Evolutionary conservation across 495 filamentous ascomycete genomes (phyloP).

Genomic region (Schizothecium vesticola): DNA sequence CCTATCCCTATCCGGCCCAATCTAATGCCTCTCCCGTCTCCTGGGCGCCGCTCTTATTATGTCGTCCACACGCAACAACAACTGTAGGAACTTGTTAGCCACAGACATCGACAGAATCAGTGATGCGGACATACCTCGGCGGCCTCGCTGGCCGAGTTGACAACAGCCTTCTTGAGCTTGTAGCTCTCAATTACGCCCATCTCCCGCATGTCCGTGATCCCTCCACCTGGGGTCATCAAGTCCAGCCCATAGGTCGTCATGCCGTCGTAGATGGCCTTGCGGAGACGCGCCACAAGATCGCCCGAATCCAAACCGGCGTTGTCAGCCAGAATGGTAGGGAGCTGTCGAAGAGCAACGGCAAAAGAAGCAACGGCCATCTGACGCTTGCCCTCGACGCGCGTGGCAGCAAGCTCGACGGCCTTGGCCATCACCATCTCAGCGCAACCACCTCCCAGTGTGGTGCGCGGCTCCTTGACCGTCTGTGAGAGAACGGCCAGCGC

Average conservation of each 20-base stretch:
- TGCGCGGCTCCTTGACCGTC: conserved; percentile 89
- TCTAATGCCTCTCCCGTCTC: conserved; percentile 31
- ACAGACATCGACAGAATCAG: not conserved
- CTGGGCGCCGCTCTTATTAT: conserved; percentile 38
- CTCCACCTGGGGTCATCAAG: conserved; percentile 81
- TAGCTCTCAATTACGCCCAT: conserved; percentile 95
- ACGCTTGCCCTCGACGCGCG: conserved; percentile 94
- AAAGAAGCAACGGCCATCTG: conserved; percentile 89
- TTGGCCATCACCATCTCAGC: conserved; percentile 99
- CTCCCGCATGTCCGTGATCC: conserved; percentile 94
- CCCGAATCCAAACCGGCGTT: conserved; percentile 95
- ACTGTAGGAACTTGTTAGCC: conserved; percentile 18
- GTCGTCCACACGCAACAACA: conserved; percentile 34
- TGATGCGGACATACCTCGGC: conserved; percentile 67
- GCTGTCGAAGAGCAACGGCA: conserved; percentile 78
- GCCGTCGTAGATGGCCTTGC: conserved; percentile 89
- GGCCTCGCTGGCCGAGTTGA: conserved; percentile 89
- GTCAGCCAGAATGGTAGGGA: conserved; percentile 95
- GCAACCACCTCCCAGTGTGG: conserved; percentile 90
- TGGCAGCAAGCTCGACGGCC: conserved; percentile 89
- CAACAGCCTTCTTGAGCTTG: conserved; percentile 95
- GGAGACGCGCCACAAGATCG: conserved; percentile 84
- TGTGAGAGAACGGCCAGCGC: conserved; percentile 95
- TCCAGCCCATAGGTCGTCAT: conserved; percentile 89
- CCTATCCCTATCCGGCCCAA: not conserved